Evolutionary conservation across 1,284 basidiomycete genomes (phyloP).

Genomic region (Moesziomyces aphidis): DNA sequence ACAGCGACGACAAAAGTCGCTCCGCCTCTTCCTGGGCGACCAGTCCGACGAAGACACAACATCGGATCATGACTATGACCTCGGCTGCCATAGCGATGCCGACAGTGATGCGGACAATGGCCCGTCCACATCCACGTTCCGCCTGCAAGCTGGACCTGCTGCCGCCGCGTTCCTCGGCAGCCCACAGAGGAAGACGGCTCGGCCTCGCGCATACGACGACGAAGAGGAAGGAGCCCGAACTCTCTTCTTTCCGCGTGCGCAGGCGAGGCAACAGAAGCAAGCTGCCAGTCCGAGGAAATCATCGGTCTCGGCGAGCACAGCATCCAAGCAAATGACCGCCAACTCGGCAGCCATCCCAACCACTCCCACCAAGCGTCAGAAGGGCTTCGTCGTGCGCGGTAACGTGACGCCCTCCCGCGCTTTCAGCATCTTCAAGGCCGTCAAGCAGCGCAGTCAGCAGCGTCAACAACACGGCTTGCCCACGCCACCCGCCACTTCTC

Average conservation of each 20-base stretch:
- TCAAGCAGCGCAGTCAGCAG: conserved; percentile 35
- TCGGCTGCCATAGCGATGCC: not conserved
- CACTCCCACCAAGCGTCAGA: conserved; percentile 34
- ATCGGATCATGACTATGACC: conserved; percentile 14
- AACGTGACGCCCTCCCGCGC: conserved; percentile 57
- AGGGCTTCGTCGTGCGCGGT: conserved; percentile 47
- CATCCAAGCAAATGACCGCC: conserved; percentile 22
- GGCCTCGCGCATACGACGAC: conserved; percentile 5
- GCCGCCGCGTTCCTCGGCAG: not conserved
- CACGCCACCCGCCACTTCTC: conserved; percentile 41
- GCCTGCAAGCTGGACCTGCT: conserved; percentile 17
- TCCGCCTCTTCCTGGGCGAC: conserved; percentile 39
- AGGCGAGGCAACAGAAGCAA: not conserved
- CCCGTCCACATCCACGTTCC: conserved; percentile 2
- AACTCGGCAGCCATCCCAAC: conserved; percentile 18
- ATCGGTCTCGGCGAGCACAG: conserved; percentile 3
- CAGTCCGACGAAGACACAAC: conserved; percentile 31
- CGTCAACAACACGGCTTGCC: conserved; percentile 35
- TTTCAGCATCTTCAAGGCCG: conserved; percentile 42
- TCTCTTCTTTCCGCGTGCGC: not conserved
- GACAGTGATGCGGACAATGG: conserved; percentile 17
- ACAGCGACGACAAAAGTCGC: conserved; percentile 29
- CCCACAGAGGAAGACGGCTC: not conserved
- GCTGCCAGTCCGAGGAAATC: conserved; percentile 18
- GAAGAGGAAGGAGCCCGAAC: not conserved